Percentiles rank a stretch among this genome's conserved stretches.
phyloP scores from a whole-genome alignment of 2,329 filamentous ascomycete genomes.

The Pestalotiopsis fici region DNA sequence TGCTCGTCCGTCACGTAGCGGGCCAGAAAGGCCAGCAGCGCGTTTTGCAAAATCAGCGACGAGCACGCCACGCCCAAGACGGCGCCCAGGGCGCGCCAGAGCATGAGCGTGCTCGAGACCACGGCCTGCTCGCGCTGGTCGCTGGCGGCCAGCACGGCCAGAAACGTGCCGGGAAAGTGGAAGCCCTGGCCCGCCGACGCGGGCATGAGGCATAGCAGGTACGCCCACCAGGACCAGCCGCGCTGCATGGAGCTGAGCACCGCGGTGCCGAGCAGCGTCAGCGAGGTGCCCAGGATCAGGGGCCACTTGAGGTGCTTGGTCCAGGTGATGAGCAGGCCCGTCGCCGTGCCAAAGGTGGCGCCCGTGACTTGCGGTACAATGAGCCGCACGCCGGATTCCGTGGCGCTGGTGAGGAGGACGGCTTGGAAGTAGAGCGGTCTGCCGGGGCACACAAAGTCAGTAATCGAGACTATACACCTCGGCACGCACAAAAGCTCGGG shows the following conservation, averaged over 20 bases:
- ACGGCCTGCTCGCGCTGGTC: conserved; percentile 66
- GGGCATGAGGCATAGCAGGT: conserved; percentile 59
- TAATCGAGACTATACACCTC: background rate
- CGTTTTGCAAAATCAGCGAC: conserved; percentile 74
- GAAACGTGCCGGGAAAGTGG: conserved; percentile 64
- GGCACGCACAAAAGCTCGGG: no score
- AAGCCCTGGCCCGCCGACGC: conserved; percentile 62
- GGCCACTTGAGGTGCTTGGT: conserved; percentile 62
- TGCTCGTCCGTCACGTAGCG: conserved; percentile 45
- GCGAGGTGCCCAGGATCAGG: conserved; percentile 49
- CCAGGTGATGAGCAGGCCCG: conserved; percentile 63
- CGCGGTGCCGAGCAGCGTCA: conserved; percentile 51
- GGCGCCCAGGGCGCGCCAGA: conserved; percentile 71
- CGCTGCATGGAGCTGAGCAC: conserved; percentile 51
- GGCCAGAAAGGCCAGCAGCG: conserved; percentile 61
- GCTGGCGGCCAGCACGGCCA: conserved; percentile 62
- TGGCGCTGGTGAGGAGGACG: conserved; percentile 69
- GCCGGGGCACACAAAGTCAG: conserved; percentile 34
- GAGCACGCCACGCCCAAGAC: conserved; percentile 74
- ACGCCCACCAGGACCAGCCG: conserved; percentile 51
- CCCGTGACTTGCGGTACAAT: conserved; percentile 62
- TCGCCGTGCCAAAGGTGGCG: conserved; percentile 54
- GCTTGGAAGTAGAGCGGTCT: conserved; percentile 77
- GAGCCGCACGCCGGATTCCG: conserved; percentile 71
- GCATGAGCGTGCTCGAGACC: conserved; percentile 67